Conservation (phyloP, 805 yeast species). For the Teunomyces pallodes region DNA sequence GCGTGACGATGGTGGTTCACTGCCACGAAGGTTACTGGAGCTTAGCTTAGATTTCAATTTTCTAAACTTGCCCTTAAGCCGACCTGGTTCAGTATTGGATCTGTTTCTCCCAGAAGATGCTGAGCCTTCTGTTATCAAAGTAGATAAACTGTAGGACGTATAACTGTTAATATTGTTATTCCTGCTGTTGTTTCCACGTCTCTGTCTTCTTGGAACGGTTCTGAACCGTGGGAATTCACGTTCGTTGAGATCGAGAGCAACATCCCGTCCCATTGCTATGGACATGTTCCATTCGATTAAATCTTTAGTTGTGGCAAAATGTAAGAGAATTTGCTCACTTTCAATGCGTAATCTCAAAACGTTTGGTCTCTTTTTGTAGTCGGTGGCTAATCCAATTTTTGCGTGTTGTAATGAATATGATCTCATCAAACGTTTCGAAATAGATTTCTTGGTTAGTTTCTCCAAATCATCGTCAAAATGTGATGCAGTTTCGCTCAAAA, state of each 20-base stretch:
- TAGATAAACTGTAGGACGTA: conserved; percentile 5
- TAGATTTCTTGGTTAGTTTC: not conserved
- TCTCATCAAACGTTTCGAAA: conserved; percentile 34
- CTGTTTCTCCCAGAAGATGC: not conserved
- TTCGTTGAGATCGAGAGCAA: conserved; percentile 70
- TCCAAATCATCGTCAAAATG: conserved; percentile 3
- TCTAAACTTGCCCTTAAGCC: conserved; percentile 18
- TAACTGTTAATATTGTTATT: conserved; percentile 1
- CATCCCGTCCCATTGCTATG: conserved; percentile 71
- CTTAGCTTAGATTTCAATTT: conserved; percentile 20
- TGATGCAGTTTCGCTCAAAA: conserved; percentile 6
- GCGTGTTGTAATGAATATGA: conserved; percentile 84
- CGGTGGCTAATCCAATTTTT: conserved; percentile 79
- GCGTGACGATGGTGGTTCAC: not conserved
- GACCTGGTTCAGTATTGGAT: conserved; percentile 22
- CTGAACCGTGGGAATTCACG: conserved; percentile 75
- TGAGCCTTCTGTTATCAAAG: conserved; percentile 4
- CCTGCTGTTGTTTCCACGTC: conserved; percentile 25
- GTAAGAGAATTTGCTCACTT: conserved; percentile 73
- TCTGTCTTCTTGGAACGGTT: conserved; percentile 75
- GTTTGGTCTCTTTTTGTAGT: conserved; percentile 67
- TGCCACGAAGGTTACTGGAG: not conserved
- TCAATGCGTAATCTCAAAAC: conserved; percentile 78
- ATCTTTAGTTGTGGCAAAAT: conserved; percentile 58
- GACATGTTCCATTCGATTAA: conserved; percentile 79